phyloP scores from a whole-genome alignment of 164 flowering plant species.

The Euptelea pleiosperma region DNA sequence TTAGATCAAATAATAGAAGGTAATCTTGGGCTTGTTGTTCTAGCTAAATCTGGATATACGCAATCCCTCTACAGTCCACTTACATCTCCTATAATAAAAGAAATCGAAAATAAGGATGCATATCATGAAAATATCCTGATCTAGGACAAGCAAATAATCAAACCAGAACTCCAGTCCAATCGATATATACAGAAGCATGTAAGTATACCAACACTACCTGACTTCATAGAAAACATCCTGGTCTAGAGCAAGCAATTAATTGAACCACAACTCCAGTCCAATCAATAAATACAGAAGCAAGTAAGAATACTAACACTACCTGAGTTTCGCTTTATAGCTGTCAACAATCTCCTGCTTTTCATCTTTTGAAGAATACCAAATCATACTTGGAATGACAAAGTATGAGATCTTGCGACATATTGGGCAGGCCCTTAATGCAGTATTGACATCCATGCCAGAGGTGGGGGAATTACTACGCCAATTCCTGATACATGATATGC shows the following conservation, averaged over 20 bases:
- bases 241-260: background rate
- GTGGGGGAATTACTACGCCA: slow-evolving; percentile 88
- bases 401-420: slow-evolving; percentile 94
- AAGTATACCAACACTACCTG: no score
- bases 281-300: slow-evolving; percentile 1
- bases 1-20: no score
- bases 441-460: slow-evolving; percentile 87
- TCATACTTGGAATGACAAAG: slow-evolving; percentile 93
- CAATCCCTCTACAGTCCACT: no score
- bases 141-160: no score
- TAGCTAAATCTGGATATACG: no score
- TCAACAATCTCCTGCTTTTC: slow-evolving; percentile 81
- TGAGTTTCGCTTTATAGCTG: slow-evolving; percentile 80
- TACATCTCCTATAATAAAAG: no score
- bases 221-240: background rate
- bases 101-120: no score
- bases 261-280: background rate
- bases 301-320: slow-evolving; percentile 39
- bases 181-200: no score
- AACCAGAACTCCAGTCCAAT: no score
- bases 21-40: no score
- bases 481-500: slow-evolving; percentile 88
- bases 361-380: slow-evolving; percentile 79
- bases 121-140: no score
- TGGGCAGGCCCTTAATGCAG: slow-evolving; percentile 85